Percentiles rank a stretch among this genome's conserved stretches.
phyloP scores from a whole-genome alignment of 176 grass and related monocot genomes.

The Neostapfia colusana region DNA sequence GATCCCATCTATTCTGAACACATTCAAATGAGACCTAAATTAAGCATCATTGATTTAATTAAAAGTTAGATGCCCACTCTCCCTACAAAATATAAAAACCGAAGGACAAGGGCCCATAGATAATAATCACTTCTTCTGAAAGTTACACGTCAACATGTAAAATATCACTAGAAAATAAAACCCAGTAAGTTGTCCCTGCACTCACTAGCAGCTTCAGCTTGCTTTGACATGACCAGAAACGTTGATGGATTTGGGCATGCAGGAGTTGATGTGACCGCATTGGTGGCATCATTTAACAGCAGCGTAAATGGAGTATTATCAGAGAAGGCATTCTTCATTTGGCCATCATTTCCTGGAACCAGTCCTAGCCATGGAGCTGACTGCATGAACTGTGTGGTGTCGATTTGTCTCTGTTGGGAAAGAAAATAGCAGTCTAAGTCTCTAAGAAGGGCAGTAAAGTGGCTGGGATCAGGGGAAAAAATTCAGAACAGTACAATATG shows the following conservation, averaged over 20 bases:
- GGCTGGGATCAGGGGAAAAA: not conserved
- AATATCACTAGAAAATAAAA: constrained; percentile 9
- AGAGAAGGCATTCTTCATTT: constrained; percentile 68
- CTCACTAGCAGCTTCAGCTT: constrained; percentile 99
- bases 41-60: constrained; percentile 15
- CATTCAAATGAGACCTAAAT: constrained; percentile 26
- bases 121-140: constrained; percentile 3
- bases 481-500: constrained; percentile 7
- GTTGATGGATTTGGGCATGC: constrained; percentile 85
- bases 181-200: constrained; percentile 29
- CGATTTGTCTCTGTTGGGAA: constrained; percentile 80
- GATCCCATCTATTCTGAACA: not conserved
- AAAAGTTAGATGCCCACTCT: constrained; percentile 18
- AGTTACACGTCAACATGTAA: not conserved
- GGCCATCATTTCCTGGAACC: constrained; percentile 75
- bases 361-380: constrained; percentile 86
- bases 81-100: not conserved
- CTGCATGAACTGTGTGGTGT: constrained; percentile 91
- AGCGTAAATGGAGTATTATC: constrained; percentile 68
- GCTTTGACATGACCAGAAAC: constrained; percentile 93
- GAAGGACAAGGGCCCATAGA: constrained; percentile 10
- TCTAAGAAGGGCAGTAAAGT: constrained; percentile 6
- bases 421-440: constrained; percentile 22
- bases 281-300: constrained; percentile 61
- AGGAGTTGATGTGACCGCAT: constrained; percentile 72